Evolutionary conservation across 2,329 filamentous ascomycete genomes (phyloP), one percentile per base, ranked within the genome.

Genomic region (Penicillium sp.): DNA sequence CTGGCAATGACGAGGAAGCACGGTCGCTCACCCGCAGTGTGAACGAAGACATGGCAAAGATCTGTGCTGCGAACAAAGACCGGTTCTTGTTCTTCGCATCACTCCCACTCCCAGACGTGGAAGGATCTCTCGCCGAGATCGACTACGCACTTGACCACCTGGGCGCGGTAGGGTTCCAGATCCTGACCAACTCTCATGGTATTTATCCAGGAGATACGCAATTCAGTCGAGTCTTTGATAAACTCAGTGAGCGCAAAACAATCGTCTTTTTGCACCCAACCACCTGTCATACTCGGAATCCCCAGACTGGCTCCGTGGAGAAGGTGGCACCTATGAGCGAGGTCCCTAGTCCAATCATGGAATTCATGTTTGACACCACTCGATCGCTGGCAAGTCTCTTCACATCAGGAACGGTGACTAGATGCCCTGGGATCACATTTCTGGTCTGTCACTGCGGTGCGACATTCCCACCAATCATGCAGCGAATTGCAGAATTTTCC

Each of bases 201-300:
- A 58, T 74, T 12, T 84, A 84, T 59, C 64, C 82, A 0, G 81
- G 81, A 3, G 74, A 80, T 53, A 53, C 66, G 0, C 59, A 56
- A 1, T 71, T 83, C 26, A 73, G 76, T 21, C 65, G 69, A 0
- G 68, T 84, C 12, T 83, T 80, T 55, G 70, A 74, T 2, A 76
- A 74, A 33, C 63, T 84, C 24, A 76, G 82, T 49, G 58, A 65
- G 2, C 63, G 77, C 1, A 69, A 76, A 4, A 77, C 77, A 0
- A 76, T 72, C 1, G 69, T 82, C 0, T 83, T 84, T 61, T 76
- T 83, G 42, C 81, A 84, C 50, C 81, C 80, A 0, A 82, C 79
- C 0, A 79, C 54, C 7, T 61, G 61, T 42, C 47, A 53, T 9
- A 43, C 54, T 15, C 50, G 38, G 21, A 44, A 47, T 18, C 12